Percentiles rank a stretch among this genome's conserved stretches.
phyloP scores from a whole-genome alignment of 768 basidiomycete species.

The Coprinellus micaceus region DNA sequence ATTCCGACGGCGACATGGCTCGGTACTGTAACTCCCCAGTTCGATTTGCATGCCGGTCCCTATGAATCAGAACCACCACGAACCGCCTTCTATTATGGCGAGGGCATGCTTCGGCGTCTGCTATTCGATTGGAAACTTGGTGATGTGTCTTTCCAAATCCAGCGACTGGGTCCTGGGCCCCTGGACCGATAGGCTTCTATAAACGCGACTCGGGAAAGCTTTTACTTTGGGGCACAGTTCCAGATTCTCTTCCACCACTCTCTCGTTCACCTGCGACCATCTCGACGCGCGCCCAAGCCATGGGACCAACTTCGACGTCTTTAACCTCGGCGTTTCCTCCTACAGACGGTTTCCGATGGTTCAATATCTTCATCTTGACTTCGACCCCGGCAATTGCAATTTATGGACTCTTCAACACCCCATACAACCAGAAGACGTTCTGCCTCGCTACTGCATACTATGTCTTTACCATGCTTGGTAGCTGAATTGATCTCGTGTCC shows the following conservation, averaged over 20 bases:
- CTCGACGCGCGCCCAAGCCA: not conserved
- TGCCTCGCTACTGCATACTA: constrained; percentile 70
- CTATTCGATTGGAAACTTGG: constrained; percentile 1
- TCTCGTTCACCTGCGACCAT: not conserved
- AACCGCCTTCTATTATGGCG: constrained; percentile 1
- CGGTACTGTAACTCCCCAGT: not conserved
- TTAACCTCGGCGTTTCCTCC: constrained; percentile 34
- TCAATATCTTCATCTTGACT: constrained; percentile 68
- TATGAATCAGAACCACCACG: not conserved
- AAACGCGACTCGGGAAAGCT: constrained; percentile 3
- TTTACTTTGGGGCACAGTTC: not conserved
- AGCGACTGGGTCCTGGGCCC: not conserved
- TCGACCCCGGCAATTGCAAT: constrained; percentile 67
- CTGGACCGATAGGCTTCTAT: constrained; percentile 5
- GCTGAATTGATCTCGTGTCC: too few relatives aligned
- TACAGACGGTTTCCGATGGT: constrained; percentile 64
- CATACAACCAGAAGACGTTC: constrained; percentile 47
- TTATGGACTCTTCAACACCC: constrained; percentile 59
- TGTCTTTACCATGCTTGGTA: constrained; percentile 85
- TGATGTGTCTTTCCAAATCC: constrained; percentile 5
- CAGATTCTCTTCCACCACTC: not conserved
- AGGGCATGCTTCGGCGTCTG: constrained; percentile 3
- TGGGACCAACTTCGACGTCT: not conserved
- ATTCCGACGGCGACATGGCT: not conserved
- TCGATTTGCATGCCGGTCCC: not conserved